Evolutionary conservation across 208 protist genomes (phyloP).

Genomic region (Naegleria lovaniensis): DNA sequence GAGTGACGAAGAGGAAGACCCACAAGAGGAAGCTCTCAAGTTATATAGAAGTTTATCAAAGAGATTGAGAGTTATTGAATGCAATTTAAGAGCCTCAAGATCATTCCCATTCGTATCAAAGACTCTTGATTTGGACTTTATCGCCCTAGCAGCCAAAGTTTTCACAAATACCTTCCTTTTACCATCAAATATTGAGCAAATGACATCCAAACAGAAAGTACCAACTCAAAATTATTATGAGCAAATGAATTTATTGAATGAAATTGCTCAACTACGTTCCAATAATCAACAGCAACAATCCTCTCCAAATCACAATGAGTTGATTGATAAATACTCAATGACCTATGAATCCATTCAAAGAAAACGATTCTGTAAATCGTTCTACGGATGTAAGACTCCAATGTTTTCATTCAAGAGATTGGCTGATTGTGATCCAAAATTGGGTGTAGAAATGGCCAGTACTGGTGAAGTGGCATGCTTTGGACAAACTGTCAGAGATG

Average conservation of each 20-base stretch:
- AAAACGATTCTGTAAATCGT: slow-evolving; percentile 24
- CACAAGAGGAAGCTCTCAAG: background rate
- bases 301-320: background rate
- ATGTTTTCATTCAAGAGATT: slow-evolving; percentile 97
- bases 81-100: slow-evolving; percentile 92
- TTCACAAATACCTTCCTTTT: background rate
- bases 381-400: slow-evolving; percentile 81
- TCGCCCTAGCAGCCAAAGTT: slow-evolving; percentile 64
- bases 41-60: slow-evolving; percentile 7
- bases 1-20: background rate
- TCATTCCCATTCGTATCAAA: slow-evolving; percentile 96
- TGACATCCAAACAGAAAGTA: slow-evolving; percentile 52
- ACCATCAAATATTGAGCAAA: slow-evolving; percentile 51
- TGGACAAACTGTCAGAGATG: slow-evolving; percentile 70
- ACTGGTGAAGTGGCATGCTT: slow-evolving; percentile 93
- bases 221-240: slow-evolving; percentile 45
- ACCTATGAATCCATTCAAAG: slow-evolving; percentile 15
- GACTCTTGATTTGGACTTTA: slow-evolving; percentile 89
- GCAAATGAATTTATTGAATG: slow-evolving; percentile 33
- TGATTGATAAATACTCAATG: background rate
- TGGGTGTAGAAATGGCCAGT: slow-evolving; percentile 97
- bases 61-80: slow-evolving; percentile 80
- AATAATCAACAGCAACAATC: background rate
- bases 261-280: slow-evolving; percentile 18
- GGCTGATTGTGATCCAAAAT: slow-evolving; percentile 89